Base-by-base conservation (phyloP, 2,329 filamentous ascomycete genomes). In the Penicillium olsonii region DNA sequence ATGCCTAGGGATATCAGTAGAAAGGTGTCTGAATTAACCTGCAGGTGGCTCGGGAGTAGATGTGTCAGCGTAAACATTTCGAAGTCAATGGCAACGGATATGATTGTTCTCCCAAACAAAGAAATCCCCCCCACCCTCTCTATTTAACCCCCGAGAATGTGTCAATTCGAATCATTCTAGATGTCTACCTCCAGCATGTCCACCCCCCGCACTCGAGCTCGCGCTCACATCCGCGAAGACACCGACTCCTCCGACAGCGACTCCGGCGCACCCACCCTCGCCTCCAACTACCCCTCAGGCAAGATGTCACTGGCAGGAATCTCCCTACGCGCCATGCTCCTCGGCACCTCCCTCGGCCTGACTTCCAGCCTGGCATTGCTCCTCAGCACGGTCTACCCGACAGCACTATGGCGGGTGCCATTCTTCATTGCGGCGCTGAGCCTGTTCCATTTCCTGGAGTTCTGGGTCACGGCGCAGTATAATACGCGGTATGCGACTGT, bases 401-500 rank as follows among this genome's bases (percentile, higher is more conserved):
- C 65, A 34, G 69, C 73, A 4, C 66, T 82, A 46, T 87, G 84
- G 84, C 76, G 84, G 18, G 68, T 82, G 1, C 77, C 79, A 8
- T 77, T 81, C 61, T 78, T 78, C 66, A 57, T 78, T 51, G 56
- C 69, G 31, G 76, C 84, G 12, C 84, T 97, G 40, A 81, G 86
- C 20, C 62, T 87, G 24, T 97, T 97, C 75, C 94, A 99, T 77
- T 97, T 96, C 73, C 85, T 97, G 70, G 94, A 99, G 73, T 99
- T 92, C 78, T 95, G 85, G 79, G 90, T 86, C 26, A 96, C 92
- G 0, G 92, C 92, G 8, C 77, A 80, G 47, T 89, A 88, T 74
- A 97, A 97, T 71, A 90, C 89, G 0, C 78, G 80, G 14, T 79
- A 84, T 43, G 90, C 89, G 17, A 82, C 79, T 19, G 77, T 92